Evolutionary conservation across 2,329 filamentous ascomycete species (phyloP), one percentile per base, ranked within the genome.

Genomic region (Trichoderma lentiforme): DNA sequence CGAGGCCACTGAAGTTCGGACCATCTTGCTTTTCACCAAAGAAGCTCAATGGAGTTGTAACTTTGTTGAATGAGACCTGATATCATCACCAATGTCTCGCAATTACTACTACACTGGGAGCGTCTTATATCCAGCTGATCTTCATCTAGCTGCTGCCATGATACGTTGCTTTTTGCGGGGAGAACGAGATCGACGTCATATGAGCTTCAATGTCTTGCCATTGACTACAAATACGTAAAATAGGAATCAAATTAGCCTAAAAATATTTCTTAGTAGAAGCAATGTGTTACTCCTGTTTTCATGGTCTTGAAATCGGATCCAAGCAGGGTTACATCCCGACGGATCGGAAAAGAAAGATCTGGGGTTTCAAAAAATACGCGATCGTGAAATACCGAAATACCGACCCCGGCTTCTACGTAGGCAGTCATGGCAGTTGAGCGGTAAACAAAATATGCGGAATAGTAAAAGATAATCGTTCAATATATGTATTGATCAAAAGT

Each of bases 261-360:
- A 47, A 6, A 47, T 60, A 6, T 18, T 7, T 3, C 2, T 14
- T 12, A 18, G 9, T 32, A 12, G 30, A 69, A 34, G 26, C 9
- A 26, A 47, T 9, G 32, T 47, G 5, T 26, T n/a, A 58, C n/a
- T 43, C 56, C 28, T 60, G 36, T 26, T 28, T 9, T 9, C n/a
- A 47, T 18, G 14, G 36, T 15, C 39, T 26, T 28, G 12, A 6
- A 28, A 21, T n/a, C 8, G 56, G 56, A 26, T 47, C 7, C 6
- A 24, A 18, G 6, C n/a, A 61, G 12, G 56, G 56, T 61, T 61
- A 34, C 34, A 69, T 69, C 34, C 66, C 66, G 66, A 69, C 66
- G 66, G 56, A 43, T 68, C 53, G 65, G 56, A 61, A 18, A 32
- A 60, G 4, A 43, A 28, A 21, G 26, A 36, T 51, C 66, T 68